These are phyloP conservation scores for Aureobasidium zeae DNA, from an alignment of 2,329 filamentous ascomycete species.

Conservation along the genomic window DNA sequence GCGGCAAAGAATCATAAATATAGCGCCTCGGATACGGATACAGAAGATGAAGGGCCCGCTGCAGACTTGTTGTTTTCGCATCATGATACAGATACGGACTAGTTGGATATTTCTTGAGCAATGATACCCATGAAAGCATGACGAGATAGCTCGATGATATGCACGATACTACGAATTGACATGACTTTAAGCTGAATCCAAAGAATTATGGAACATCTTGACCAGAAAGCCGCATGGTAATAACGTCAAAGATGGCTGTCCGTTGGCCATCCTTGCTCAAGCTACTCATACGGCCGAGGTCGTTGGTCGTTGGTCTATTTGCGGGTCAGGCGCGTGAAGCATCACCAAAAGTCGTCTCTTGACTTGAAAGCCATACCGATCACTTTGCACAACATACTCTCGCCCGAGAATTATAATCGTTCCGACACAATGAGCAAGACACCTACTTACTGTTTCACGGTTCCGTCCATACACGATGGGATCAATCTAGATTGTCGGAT, in stretches of 20 bases:
- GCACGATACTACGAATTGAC: too few species aligned
- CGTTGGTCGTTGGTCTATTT: too few species aligned
- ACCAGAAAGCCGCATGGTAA: too few species aligned
- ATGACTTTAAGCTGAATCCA: too few species aligned
- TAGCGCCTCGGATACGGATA: conserved; percentile 24
- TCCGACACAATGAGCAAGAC: not conserved
- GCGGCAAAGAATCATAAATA: conserved; percentile 20
- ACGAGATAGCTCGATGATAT: not conserved
- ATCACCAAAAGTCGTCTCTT: too few species aligned
- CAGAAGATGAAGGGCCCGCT: conserved; percentile 38
- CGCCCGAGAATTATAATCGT: too few species aligned
- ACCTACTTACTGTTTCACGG: conserved; percentile 46
- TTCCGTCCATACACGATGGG: conserved; percentile 78
- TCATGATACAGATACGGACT: conserved; percentile 30
- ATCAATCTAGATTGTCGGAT: conserved; percentile 69
- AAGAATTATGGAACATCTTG: too few species aligned
- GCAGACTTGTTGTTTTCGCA: conserved; percentile 42
- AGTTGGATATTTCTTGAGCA: not conserved
- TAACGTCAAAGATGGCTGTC: too few species aligned
- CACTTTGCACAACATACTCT: too few species aligned
- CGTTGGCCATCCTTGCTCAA: too few species aligned
- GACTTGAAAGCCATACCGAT: too few species aligned
- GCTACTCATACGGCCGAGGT: conserved; percentile 5
- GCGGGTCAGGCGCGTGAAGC: too few species aligned
- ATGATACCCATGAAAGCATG: conserved; percentile 7